Percentiles rank a stretch among this genome's conserved stretches.
Evolutionary conservation across 1,139 yeast genomes (phyloP).

Genomic region (Taphrina deformans): DNA sequence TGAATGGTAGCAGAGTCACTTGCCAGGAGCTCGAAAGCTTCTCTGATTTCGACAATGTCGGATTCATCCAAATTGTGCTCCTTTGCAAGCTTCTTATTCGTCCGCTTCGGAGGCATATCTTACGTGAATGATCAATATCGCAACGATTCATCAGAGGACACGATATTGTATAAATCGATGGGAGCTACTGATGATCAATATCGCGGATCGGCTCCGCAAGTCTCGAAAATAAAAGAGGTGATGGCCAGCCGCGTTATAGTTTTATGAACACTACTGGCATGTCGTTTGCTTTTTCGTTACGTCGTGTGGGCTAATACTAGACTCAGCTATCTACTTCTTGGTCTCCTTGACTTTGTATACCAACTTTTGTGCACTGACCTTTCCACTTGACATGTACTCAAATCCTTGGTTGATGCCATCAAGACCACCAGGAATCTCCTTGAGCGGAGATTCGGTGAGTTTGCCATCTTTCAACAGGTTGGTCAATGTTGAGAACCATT

Average conservation of each 20-base stretch:
- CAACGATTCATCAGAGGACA: too few species aligned
- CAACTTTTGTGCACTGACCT: constrained; percentile 37
- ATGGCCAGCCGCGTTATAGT: too few species aligned
- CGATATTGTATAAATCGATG: too few species aligned
- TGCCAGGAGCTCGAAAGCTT: constrained; percentile 14
- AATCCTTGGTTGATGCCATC: constrained; percentile 36
- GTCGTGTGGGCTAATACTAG: too few species aligned
- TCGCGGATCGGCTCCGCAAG: too few species aligned
- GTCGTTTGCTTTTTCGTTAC: too few species aligned
- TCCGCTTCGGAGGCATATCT: constrained; percentile 14
- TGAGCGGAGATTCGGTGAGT: constrained; percentile 32
- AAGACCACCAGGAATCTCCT: constrained; percentile 36
- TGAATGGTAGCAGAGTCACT: background rate
- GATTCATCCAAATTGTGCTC: constrained; percentile 19
- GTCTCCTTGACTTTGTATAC: constrained; percentile 16
- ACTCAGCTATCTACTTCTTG: constrained; percentile 20
- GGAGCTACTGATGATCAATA: too few species aligned
- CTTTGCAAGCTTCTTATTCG: constrained; percentile 17
- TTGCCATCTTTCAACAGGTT: constrained; percentile 37
- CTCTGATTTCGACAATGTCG: constrained; percentile 6
- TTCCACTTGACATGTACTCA: constrained; percentile 30
- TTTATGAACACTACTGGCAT: too few species aligned
- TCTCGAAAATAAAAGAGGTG: too few species aligned
- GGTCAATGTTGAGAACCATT: constrained; percentile 34
- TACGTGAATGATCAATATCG: too few species aligned